phyloP scores from a whole-genome alignment of 768 basidiomycete genomes.

The Suillus cothurnatus region DNA sequence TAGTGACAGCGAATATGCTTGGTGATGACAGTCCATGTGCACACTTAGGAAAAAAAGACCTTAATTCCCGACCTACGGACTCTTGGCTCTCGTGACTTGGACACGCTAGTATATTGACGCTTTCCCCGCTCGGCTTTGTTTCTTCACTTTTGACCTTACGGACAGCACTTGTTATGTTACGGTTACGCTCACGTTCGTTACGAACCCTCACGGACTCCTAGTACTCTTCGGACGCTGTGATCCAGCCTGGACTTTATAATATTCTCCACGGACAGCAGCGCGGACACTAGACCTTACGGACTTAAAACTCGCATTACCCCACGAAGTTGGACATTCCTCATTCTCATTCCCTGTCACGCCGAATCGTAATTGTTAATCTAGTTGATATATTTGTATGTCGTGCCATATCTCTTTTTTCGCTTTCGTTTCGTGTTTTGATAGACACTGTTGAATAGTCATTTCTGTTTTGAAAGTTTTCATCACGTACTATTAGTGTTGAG shows the following conservation, averaged over 20 bases:
- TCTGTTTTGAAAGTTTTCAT: slow-evolving; percentile 9
- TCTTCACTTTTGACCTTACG: slow-evolving; percentile 11
- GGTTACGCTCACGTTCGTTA: slow-evolving; percentile 25
- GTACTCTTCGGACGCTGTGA: slow-evolving; percentile 17
- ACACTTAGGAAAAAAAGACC: slow-evolving; percentile 3
- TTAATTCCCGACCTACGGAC: slow-evolving; percentile 6
- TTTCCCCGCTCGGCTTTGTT: slow-evolving; percentile 3
- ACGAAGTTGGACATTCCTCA: slow-evolving; percentile 13
- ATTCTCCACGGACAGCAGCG: slow-evolving; percentile 17
- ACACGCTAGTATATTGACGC: slow-evolving; percentile 1
- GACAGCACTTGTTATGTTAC: slow-evolving; percentile 7
- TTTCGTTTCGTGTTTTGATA: slow-evolving; percentile 10
- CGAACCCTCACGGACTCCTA: slow-evolving; percentile 25
- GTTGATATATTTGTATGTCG: slow-evolving; percentile 26
- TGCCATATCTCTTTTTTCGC: slow-evolving; percentile 17
- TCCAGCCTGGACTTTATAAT: slow-evolving; percentile 7
- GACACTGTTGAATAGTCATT: slow-evolving; percentile 5
- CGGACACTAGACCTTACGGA: slow-evolving; percentile 30
- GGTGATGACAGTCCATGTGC: neutral
- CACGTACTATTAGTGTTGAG: neutral
- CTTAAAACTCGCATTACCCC: slow-evolving; percentile 16
- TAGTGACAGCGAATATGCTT: neutral
- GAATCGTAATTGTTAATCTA: slow-evolving; percentile 32
- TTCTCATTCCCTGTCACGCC: neutral
- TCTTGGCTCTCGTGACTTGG: neutral